Percentiles rank a stretch among this genome's conserved stretches.
phyloP scores from a whole-genome alignment of 768 basidiomycete species.

The Leccinum fibrillosum region DNA sequence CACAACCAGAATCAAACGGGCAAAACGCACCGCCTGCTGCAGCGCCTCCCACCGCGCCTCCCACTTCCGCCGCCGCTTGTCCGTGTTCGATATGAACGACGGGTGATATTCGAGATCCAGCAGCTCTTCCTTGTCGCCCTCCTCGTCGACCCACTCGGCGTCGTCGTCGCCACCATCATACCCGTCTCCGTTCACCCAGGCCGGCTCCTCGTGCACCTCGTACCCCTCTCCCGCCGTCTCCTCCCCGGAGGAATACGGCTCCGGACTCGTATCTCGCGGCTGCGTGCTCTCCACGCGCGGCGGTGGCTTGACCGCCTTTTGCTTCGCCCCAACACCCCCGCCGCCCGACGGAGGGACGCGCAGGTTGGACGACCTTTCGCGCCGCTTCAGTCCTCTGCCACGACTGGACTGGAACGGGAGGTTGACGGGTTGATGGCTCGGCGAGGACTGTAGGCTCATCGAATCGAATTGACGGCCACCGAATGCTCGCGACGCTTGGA shows the following conservation, averaged over 20 bases:
- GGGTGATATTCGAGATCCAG: conserved; percentile 78
- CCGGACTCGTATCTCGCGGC: conserved; percentile 77
- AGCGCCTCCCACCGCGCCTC: conserved; percentile 74
- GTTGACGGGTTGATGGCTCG: conserved; percentile 31
- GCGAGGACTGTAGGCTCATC: conserved; percentile 54
- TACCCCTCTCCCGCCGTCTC: conserved; percentile 72
- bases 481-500: conserved; percentile 53
- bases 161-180: conserved; percentile 29
- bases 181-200: conserved; percentile 29
- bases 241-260: conserved; percentile 71
- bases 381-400: conserved; percentile 45
- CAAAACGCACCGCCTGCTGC: conserved; percentile 57
- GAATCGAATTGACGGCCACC: conserved; percentile 42
- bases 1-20: background rate
- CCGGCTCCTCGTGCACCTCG: conserved; percentile 39
- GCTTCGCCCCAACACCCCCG: no score
- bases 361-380: conserved; percentile 38
- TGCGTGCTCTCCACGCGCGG: conserved; percentile 33
- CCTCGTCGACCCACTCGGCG: conserved; percentile 72
- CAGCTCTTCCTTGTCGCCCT: conserved; percentile 66
- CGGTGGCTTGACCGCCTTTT: no score
- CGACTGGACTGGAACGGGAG: conserved; percentile 50
- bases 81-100: conserved; percentile 58
- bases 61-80: conserved; percentile 69
- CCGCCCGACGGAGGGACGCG: conserved; percentile 15